Evolutionary conservation across 257 asterid species (phyloP).

Genomic region (Pogostemon cablin): DNA sequence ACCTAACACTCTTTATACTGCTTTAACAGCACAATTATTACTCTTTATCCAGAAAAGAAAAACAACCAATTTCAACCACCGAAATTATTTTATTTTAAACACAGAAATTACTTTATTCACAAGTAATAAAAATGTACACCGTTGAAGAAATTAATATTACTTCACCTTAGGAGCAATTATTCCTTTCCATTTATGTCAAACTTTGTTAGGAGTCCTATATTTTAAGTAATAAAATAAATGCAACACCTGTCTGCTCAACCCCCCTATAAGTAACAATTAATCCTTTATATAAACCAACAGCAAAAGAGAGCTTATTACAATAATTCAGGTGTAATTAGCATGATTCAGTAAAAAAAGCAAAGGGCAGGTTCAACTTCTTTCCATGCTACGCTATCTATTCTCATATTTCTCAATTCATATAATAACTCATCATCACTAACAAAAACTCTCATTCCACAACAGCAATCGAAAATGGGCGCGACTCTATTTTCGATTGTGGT

Average conservation of each 20-base stretch:
- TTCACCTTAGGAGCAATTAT: constrained; percentile 8
- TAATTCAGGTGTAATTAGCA: constrained; percentile 33
- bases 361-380: constrained; percentile 29
- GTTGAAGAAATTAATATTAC: constrained; percentile 5
- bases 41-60: not conserved
- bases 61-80: not conserved
- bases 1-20: constrained; percentile 19
- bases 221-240: not conserved
- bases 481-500: constrained; percentile 29
- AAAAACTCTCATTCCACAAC: constrained; percentile 23
- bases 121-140: constrained; percentile 2
- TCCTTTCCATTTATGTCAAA: constrained; percentile 31
- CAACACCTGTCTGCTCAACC: not conserved
- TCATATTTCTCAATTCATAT: not conserved
- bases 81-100: not conserved
- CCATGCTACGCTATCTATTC: constrained; percentile 17
- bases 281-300: constrained; percentile 27
- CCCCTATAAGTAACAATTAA: not conserved
- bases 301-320: constrained; percentile 40
- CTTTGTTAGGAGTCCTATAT: not conserved
- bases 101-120: constrained; percentile 7
- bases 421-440: constrained; percentile 9
- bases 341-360: constrained; percentile 30
- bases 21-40: not conserved
- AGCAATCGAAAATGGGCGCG: constrained; percentile 34